phyloP scores from a whole-genome alignment of 1,139 yeast species.

The Yamadazyma membranifaciens region DNA sequence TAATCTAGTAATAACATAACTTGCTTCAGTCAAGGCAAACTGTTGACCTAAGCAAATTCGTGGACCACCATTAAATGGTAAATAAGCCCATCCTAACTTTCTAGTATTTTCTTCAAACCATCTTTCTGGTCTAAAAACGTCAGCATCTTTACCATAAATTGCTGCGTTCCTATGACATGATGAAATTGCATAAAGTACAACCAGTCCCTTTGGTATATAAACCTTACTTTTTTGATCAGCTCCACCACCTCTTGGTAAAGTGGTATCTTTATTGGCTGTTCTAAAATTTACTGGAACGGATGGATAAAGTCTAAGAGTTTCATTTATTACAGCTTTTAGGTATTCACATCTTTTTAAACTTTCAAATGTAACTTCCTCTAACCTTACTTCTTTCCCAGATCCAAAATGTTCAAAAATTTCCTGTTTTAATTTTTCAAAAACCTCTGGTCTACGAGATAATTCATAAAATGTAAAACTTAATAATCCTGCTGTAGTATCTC shows the following conservation, averaged over 20 bases:
- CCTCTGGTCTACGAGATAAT: constrained; percentile 42
- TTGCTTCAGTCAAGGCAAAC: constrained; percentile 56
- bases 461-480: constrained; percentile 48
- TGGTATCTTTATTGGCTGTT: constrained; percentile 42
- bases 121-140: constrained; percentile 47
- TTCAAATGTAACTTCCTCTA: constrained; percentile 38
- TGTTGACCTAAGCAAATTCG: constrained; percentile 61
- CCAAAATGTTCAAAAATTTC: constrained; percentile 38
- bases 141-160: constrained; percentile 47
- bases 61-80: constrained; percentile 63
- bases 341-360: constrained; percentile 48
- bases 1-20: constrained; percentile 44
- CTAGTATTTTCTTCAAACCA: constrained; percentile 38
- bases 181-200: constrained; percentile 38
- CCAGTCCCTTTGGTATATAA: constrained; percentile 40
- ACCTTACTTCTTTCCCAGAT: constrained; percentile 21
- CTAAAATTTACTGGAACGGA: constrained; percentile 52
- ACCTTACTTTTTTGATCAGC: constrained; percentile 40
- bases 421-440: constrained; percentile 37
- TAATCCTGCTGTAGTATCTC: constrained; percentile 59
- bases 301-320: constrained; percentile 51
- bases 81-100: constrained; percentile 48
- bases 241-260: constrained; percentile 57
- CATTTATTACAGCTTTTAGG: constrained; percentile 48
- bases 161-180: constrained; percentile 39